Evolutionary conservation across 179 eudicot genomes (phyloP).

Genomic region (Actinidia arguta): DNA sequence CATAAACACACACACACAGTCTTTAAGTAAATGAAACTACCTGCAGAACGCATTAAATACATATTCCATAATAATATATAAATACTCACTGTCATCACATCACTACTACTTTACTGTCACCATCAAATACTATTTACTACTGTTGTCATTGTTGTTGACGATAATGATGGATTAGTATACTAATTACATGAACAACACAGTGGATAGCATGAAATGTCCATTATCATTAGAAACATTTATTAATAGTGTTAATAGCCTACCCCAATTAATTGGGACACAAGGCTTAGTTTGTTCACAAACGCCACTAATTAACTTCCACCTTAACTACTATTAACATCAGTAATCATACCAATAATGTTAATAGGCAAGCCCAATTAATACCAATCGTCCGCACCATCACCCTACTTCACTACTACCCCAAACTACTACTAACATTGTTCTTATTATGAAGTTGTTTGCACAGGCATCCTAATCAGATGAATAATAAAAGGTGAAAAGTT

Average conservation of each 20-base stretch:
- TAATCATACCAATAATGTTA: too few species aligned
- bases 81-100: not conserved
- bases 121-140: too few species aligned
- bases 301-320: too few species aligned
- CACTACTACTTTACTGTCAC: not conserved
- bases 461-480: conserved; percentile 9
- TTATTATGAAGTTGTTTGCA: not conserved
- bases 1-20: not conserved
- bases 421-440: not conserved
- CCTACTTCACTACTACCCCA: not conserved
- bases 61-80: not conserved
- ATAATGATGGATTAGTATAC: too few species aligned
- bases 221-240: too few species aligned
- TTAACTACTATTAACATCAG: too few species aligned
- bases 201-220: too few species aligned
- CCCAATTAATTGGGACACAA: too few species aligned
- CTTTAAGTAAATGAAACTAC: not conserved
- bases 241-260: too few species aligned
- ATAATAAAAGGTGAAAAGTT: not conserved
- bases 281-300: too few species aligned
- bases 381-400: not conserved
- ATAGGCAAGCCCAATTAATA: too few species aligned
- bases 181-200: too few species aligned
- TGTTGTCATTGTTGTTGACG: not conserved
- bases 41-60: not conserved